A percentile compares a stretch with the other conserved stretches of the same genome.
Evolutionary conservation across 2,329 filamentous ascomycete species (phyloP).

Genomic region (Colletotrichum destructivum): DNA sequence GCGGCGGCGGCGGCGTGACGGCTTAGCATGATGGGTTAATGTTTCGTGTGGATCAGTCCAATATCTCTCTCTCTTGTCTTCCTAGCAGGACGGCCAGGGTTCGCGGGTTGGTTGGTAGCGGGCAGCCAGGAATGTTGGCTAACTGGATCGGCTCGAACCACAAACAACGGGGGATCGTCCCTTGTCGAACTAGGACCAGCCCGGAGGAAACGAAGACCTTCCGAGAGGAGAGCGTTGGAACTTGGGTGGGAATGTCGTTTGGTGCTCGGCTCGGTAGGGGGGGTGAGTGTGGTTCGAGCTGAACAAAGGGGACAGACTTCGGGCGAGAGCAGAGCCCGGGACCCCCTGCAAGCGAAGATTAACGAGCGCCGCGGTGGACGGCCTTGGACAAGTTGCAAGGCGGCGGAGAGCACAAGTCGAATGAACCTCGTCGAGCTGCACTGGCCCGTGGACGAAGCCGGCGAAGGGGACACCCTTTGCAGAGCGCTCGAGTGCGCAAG

Average conservation of each 20-base stretch:
- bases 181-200: conserved; percentile 13
- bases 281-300: background rate
- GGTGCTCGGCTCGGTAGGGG: conserved; percentile 7
- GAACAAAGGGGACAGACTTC: conserved; percentile 38
- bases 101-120: conserved; percentile 22
- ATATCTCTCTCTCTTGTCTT: conserved; percentile 34
- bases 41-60: conserved; percentile 51
- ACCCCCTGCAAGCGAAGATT: conserved; percentile 38
- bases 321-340: conserved; percentile 32
- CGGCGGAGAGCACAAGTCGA: conserved; percentile 26
- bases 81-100: conserved; percentile 24
- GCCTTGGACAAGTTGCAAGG: conserved; percentile 27
- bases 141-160: conserved; percentile 23
- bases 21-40: conserved; percentile 57
- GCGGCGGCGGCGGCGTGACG: conserved; percentile 44
- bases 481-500: conserved; percentile 29
- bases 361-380: conserved; percentile 15
- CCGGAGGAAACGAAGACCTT: background rate
- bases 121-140: conserved; percentile 11
- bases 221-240: conserved; percentile 16
- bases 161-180: conserved; percentile 2
- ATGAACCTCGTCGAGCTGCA: conserved; percentile 26
- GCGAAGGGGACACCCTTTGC: conserved; percentile 17
- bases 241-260: background rate
- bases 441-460: conserved; percentile 22